phyloP scores from a whole-genome alignment of 352 stramenopile genomes.

The Pythium biforme region DNA sequence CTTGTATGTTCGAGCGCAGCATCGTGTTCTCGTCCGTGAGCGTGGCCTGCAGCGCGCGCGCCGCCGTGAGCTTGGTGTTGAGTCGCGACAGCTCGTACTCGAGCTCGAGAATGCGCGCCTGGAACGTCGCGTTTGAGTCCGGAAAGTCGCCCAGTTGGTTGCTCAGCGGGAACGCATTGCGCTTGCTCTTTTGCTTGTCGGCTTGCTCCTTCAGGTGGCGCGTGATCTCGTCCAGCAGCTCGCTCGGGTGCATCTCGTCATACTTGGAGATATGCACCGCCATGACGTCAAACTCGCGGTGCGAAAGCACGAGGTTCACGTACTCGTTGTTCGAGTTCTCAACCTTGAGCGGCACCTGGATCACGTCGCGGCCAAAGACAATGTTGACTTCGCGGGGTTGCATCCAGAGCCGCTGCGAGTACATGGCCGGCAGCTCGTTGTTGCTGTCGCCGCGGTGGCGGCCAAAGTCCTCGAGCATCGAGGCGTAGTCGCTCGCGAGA shows the following conservation, averaged over 20 bases:
- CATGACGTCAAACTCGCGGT: conserved; percentile 79
- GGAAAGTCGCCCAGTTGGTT: conserved; percentile 28
- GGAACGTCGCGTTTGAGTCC: conserved; percentile 45
- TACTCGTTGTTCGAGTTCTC: conserved; percentile 40
- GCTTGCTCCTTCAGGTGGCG: conserved; percentile 47
- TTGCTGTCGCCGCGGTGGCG: not conserved
- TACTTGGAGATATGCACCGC: conserved; percentile 69
- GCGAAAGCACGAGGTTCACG: conserved; percentile 72
- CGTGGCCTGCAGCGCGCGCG: conserved; percentile 54
- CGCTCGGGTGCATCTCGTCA: conserved; percentile 51
- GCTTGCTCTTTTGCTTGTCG: conserved; percentile 38
- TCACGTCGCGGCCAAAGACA: conserved; percentile 68
- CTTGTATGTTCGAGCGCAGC: conserved; percentile 45
- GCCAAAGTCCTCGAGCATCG: conserved; percentile 22
- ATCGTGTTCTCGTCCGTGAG: conserved; percentile 72
- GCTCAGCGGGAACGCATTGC: conserved; percentile 19
- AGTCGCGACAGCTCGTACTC: conserved; percentile 72
- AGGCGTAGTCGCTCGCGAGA: conserved; percentile 9
- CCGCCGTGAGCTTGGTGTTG: conserved; percentile 56
- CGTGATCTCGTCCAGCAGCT: conserved; percentile 59
- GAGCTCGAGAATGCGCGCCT: conserved; percentile 57
- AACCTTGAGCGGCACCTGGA: conserved; percentile 70
- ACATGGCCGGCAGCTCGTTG: conserved; percentile 15
- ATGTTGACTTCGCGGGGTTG: conserved; percentile 34
- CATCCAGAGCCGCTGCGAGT: conserved; percentile 22